These are phyloP conservation scores for Coriolopsis trogii DNA, from an alignment of 1,284 basidiomycete genomes.

Conservation along the genomic window DNA sequence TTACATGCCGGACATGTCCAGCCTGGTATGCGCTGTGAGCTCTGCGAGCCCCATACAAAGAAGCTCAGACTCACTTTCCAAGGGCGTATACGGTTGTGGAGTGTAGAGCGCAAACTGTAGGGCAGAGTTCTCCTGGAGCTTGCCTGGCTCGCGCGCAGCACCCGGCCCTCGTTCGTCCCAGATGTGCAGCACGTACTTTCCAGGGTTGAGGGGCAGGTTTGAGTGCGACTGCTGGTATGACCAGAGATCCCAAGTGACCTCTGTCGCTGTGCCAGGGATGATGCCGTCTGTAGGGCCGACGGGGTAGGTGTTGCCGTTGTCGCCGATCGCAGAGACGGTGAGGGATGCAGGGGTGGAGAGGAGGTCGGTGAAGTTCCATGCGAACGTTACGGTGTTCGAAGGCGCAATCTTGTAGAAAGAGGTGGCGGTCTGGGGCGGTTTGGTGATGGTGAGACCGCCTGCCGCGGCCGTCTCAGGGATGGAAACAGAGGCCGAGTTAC, in stretches of 20 bases:
- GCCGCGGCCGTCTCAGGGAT: slow-evolving; percentile 63
- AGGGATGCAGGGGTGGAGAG: slow-evolving; percentile 69
- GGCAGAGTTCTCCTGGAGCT: slow-evolving; percentile 69
- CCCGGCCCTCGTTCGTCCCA: slow-evolving; percentile 78
- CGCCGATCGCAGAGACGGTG: slow-evolving; percentile 82
- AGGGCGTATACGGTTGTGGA: slow-evolving; percentile 75
- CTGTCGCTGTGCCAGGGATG: slow-evolving; percentile 70
- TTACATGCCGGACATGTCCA: slow-evolving; percentile 80
- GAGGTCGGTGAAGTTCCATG: slow-evolving; percentile 87
- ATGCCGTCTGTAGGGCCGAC: slow-evolving; percentile 80
- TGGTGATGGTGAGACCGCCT: slow-evolving; percentile 72
- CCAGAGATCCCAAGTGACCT: slow-evolving; percentile 82
- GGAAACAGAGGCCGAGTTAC: slow-evolving; percentile 5
- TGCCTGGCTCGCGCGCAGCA: slow-evolving; percentile 62
- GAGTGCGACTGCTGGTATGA: slow-evolving; percentile 72
- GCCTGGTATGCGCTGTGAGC: too few species aligned
- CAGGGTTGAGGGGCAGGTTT: slow-evolving; percentile 69
- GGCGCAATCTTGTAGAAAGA: slow-evolving; percentile 90
- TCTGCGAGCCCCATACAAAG: too few species aligned
- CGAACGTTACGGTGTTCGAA: slow-evolving; percentile 80
- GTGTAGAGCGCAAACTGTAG: slow-evolving; percentile 87
- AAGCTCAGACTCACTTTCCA: slow-evolving; percentile 74
- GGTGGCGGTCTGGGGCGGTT: slow-evolving; percentile 78
- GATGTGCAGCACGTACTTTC: slow-evolving; percentile 77
- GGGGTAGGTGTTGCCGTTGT: slow-evolving; percentile 87